These are phyloP conservation scores for Jaenimonas drosophilae DNA, from an alignment of 208 protist species.

Conservation along the genomic window DNA sequence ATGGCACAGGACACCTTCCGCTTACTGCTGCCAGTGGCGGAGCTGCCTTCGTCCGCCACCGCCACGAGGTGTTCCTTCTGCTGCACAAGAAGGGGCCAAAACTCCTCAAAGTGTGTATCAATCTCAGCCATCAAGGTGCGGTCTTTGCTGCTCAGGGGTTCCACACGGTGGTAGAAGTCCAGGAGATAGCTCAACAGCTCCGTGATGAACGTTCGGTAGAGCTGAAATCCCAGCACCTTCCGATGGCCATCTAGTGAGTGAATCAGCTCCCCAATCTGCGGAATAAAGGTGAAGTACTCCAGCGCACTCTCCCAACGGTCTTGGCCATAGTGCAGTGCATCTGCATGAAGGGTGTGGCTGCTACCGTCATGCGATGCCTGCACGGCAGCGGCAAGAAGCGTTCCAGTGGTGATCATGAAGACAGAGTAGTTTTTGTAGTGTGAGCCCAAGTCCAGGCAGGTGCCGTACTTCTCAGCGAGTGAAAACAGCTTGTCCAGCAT, in stretches of 20 bases:
- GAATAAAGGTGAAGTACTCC: slow-evolving; percentile 66
- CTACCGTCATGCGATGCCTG: background rate
- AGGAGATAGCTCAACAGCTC: slow-evolving; percentile 43
- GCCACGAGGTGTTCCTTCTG: slow-evolving; percentile 17
- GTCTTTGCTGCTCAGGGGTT: slow-evolving; percentile 38
- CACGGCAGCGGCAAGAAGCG: slow-evolving; percentile 11
- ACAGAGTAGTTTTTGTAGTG: slow-evolving; percentile 61
- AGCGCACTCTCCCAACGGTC: slow-evolving; percentile 32
- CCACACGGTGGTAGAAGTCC: slow-evolving; percentile 46
- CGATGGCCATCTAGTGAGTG: slow-evolving; percentile 40
- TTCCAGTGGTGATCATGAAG: slow-evolving; percentile 60
- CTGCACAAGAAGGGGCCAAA: slow-evolving; percentile 51
- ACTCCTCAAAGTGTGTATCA: slow-evolving; percentile 47
- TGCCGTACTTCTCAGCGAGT: slow-evolving; percentile 43
- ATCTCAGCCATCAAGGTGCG: slow-evolving; percentile 32
- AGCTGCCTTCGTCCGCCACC: slow-evolving; percentile 2
- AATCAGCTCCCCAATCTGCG: slow-evolving; percentile 32
- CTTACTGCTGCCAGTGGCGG: background rate
- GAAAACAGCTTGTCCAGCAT: slow-evolving; percentile 51
- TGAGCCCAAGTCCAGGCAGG: slow-evolving; percentile 65
- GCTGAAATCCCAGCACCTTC: slow-evolving; percentile 59
- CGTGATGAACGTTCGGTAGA: slow-evolving; percentile 47
- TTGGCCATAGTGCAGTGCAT: background rate
- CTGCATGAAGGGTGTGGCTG: background rate
- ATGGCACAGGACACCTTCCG: slow-evolving; percentile 37